Percentiles rank a stretch among this genome's conserved stretches.
Conservation (phyloP, 345 rosid genomes). For the Triadica sebifera region DNA sequence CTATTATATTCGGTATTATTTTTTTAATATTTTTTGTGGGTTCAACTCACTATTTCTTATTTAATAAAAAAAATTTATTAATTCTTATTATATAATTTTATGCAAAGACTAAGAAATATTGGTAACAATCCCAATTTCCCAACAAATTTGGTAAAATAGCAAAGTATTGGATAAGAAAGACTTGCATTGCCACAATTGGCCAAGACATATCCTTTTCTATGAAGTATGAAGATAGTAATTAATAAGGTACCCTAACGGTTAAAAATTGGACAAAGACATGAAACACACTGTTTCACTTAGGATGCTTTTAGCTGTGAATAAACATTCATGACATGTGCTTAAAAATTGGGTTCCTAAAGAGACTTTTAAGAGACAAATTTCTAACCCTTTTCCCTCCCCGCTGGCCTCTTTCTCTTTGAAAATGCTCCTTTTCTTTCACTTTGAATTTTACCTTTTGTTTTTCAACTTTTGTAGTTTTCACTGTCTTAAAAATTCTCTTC, state of each 20-base stretch:
- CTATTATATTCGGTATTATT: too few species aligned
- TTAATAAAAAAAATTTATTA: too few species aligned
- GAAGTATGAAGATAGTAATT: neutral
- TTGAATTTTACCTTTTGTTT: slow-evolving; percentile 16
- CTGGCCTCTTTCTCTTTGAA: too few species aligned
- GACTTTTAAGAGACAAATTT: slow-evolving; percentile 50
- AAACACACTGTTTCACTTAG: slow-evolving; percentile 26
- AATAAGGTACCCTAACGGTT: slow-evolving; percentile 19
- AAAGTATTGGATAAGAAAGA: neutral
- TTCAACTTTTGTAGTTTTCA: slow-evolving; percentile 29
- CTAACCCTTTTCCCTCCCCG: slow-evolving; percentile 35
- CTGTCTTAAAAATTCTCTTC: slow-evolving; percentile 12
- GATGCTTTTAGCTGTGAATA: slow-evolving; percentile 31
- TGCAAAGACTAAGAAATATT: too few species aligned
- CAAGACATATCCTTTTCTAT: neutral
- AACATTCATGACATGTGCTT: slow-evolving; percentile 25
- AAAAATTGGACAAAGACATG: slow-evolving; percentile 1
- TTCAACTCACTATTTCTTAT: too few species aligned
- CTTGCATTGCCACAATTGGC: neutral
- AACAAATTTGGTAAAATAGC: neutral
- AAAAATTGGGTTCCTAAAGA: slow-evolving; percentile 23
- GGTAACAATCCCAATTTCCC: too few species aligned
- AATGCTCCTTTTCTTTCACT: neutral
- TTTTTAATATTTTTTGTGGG: too few species aligned
- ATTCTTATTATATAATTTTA: too few species aligned